Conservation (phyloP, 345 rosid species). For the Boechera divaricarpa region DNA sequence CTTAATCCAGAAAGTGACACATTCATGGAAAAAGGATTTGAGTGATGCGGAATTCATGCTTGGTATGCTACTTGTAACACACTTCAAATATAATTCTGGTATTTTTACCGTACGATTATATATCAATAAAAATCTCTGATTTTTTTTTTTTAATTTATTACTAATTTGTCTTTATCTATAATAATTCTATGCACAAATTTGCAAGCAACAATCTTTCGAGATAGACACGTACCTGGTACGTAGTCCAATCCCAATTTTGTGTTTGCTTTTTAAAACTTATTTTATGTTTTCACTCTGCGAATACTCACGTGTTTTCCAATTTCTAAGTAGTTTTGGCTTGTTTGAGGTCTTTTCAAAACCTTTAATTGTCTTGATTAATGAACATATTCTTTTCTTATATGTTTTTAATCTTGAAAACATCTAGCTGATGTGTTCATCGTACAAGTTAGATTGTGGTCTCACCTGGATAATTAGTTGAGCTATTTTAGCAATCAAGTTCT, state of each 20-base stretch:
- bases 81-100: conserved; percentile 32
- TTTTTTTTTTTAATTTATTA: background rate
- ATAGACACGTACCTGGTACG: conserved; percentile 11
- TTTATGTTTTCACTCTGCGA: background rate
- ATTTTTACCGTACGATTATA: conserved; percentile 28
- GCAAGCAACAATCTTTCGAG: conserved; percentile 23
- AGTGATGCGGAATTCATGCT: conserved; percentile 34
- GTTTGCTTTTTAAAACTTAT: background rate
- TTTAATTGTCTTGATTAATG: background rate
- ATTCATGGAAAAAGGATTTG: conserved; percentile 21
- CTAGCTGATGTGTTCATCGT: too few relatives aligned
- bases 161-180: background rate
- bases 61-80: conserved; percentile 43
- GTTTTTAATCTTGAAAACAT: background rate
- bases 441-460: too few relatives aligned
- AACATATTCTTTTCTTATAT: background rate
- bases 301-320: background rate
- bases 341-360: background rate
- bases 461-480: too few relatives aligned
- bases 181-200: conserved; percentile 20
- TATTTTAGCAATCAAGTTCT: too few relatives aligned
- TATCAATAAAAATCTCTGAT: conserved; percentile 10
- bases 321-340: conserved; percentile 11
- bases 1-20: conserved; percentile 21
- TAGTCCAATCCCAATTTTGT: background rate